Evolutionary conservation across 805 yeast genomes (phyloP).

Genomic region (Starmerella davenportii): DNA sequence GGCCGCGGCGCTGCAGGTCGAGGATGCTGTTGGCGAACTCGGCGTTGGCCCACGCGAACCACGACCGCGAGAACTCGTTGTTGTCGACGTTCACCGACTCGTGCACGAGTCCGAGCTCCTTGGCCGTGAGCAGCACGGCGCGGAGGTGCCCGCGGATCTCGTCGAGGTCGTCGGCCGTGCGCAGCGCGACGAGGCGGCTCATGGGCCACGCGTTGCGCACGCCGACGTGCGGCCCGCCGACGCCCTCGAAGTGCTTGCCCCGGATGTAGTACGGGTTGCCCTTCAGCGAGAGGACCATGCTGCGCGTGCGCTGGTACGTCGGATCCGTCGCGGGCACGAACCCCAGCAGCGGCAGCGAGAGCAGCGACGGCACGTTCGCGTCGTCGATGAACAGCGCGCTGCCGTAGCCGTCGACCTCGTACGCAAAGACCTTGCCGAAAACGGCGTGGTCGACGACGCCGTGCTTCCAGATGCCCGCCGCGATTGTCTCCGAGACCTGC

Average conservation of each 20-base stretch:
- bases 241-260: conserved; percentile 51
- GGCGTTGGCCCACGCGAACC: conserved; percentile 92
- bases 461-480: conserved; percentile 38
- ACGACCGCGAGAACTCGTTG: conserved; percentile 49
- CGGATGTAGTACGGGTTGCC: conserved; percentile 66
- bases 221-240: conserved; percentile 88
- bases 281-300: conserved; percentile 45
- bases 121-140: conserved; percentile 43
- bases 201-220: conserved; percentile 76
- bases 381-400: conserved; percentile 65
- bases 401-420: conserved; percentile 79
- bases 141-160: conserved; percentile 40
- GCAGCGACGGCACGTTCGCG: conserved; percentile 74
- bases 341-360: conserved; percentile 68
- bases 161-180: conserved; percentile 54
- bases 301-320: conserved; percentile 60
- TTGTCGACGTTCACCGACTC: conserved; percentile 57
- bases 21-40: conserved; percentile 80
- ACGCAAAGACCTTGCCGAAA: conserved; percentile 68
- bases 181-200: conserved; percentile 56
- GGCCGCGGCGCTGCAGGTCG: conserved; percentile 40
- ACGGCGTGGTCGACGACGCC: conserved; percentile 51
- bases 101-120: conserved; percentile 64
- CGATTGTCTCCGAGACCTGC: conserved; percentile 27
- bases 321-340: conserved; percentile 34